Conservation (phyloP, 2,329 filamentous ascomycete species). For the Trichoderma koningiopsis region DNA sequence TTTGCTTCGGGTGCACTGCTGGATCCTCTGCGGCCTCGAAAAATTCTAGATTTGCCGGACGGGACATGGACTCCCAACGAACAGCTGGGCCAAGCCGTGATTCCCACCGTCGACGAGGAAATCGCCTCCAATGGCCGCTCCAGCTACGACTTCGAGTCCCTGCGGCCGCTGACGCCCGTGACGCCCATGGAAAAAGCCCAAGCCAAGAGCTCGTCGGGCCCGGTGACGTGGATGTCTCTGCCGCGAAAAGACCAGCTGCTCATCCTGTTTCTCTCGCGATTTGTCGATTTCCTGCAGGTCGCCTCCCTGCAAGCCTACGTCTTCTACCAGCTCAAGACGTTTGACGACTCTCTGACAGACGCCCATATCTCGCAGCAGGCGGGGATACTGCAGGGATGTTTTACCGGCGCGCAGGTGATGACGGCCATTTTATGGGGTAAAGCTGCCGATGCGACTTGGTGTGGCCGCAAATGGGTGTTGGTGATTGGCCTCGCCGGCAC, state of each 20-base stretch:
- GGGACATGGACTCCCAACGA: neutral
- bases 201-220: neutral
- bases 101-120: neutral
- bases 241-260: conserved; percentile 71
- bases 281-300: conserved; percentile 18
- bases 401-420: conserved; percentile 16
- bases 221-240: conserved; percentile 67
- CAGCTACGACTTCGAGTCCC: neutral
- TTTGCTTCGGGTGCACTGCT: neutral
- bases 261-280: conserved; percentile 62
- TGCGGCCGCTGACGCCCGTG: neutral
- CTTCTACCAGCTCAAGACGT: conserved; percentile 17
- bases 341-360: conserved; percentile 15
- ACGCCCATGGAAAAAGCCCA: conserved; percentile 1
- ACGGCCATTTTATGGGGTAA: conserved; percentile 19
- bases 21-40: conserved; percentile 1
- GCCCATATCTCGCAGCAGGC: conserved; percentile 17
- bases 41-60: neutral
- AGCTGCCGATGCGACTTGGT: conserved; percentile 18
- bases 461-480: conserved; percentile 15
- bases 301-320: conserved; percentile 17
- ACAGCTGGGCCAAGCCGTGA: neutral
- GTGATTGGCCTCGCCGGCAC: conserved; percentile 11
- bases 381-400: conserved; percentile 3
- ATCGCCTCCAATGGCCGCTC: neutral